phyloP scores from a whole-genome alignment of 2,329 filamentous ascomycete species.

The Aureobasidium uvarum region DNA sequence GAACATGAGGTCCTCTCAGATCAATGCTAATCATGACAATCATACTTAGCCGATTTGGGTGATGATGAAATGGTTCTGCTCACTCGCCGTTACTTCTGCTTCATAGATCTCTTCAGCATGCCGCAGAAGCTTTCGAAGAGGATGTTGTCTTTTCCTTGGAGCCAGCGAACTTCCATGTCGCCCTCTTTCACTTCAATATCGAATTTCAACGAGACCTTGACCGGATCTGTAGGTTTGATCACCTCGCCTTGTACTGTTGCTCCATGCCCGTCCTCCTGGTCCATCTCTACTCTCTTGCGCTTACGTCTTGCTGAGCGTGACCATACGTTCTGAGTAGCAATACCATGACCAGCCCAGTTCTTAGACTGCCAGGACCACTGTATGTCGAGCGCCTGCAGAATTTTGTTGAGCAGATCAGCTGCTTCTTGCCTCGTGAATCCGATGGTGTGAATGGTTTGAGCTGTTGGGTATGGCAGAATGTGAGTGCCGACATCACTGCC shows the following conservation, averaged over 20 bases:
- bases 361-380: slow-evolving; percentile 63
- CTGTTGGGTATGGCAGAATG: slow-evolving; percentile 49
- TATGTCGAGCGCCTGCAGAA: slow-evolving; percentile 53
- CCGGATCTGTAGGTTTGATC: not conserved
- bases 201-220: slow-evolving; percentile 41
- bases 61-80: not conserved
- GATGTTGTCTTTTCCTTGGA: slow-evolving; percentile 68
- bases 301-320: slow-evolving; percentile 68
- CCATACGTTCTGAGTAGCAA: slow-evolving; percentile 73
- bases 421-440: slow-evolving; percentile 14
- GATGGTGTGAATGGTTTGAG: slow-evolving; percentile 45
- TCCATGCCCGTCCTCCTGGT: not conserved
- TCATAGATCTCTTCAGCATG: slow-evolving; percentile 59
- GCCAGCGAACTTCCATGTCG: slow-evolving; percentile 60
- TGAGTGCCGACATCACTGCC: slow-evolving; percentile 34
- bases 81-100: not conserved
- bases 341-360: slow-evolving; percentile 58
- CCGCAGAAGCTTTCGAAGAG: slow-evolving; percentile 87
- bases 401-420: slow-evolving; percentile 9
- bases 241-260: not conserved
- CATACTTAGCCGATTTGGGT: not conserved
- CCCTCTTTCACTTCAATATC: slow-evolving; percentile 41
- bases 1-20: not conserved
- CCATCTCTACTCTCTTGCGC: slow-evolving; percentile 38
- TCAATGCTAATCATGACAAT: not conserved